phyloP scores from a whole-genome alignment of 2,329 filamentous ascomycete genomes.

The Karstenula rhodostoma region DNA sequence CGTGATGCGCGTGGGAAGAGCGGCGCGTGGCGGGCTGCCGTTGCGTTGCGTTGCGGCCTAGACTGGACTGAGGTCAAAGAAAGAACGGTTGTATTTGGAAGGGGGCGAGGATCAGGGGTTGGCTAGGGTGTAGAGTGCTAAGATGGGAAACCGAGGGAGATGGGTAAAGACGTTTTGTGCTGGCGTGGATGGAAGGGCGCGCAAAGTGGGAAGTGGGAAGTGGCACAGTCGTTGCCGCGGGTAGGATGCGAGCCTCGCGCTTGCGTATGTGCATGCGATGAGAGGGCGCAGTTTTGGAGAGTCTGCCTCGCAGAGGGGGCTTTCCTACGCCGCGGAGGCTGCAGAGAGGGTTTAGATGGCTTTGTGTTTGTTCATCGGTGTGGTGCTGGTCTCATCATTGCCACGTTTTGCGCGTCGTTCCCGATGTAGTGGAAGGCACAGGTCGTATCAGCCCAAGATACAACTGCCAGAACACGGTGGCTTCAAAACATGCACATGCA shows the following conservation, averaged over 20 bases:
- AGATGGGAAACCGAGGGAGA: background rate
- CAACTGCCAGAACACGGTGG: background rate
- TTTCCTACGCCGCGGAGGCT: background rate
- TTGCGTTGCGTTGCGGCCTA: background rate
- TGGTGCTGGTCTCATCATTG: background rate
- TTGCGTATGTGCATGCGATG: background rate
- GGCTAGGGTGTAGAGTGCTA: background rate
- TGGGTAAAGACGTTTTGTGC: too few relatives aligned
- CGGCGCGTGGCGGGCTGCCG: background rate
- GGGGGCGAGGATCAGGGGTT: background rate
- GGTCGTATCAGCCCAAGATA: background rate
- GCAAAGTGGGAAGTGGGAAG: background rate
- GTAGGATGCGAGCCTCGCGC: slow-evolving; percentile 8
- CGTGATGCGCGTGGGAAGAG: slow-evolving; percentile 7
- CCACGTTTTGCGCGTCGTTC: background rate
- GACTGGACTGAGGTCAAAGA: background rate
- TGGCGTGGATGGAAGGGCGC: background rate
- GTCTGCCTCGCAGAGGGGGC: background rate
- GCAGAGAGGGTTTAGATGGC: background rate
- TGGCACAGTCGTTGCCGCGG: slow-evolving; percentile 8
- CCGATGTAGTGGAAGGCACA: background rate
- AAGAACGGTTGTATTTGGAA: background rate
- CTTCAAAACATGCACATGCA: background rate
- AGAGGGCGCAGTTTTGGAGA: background rate
- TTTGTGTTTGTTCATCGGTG: background rate